Conservation (phyloP, 139 green algal genomes). For the Closterium sp. region DNA sequence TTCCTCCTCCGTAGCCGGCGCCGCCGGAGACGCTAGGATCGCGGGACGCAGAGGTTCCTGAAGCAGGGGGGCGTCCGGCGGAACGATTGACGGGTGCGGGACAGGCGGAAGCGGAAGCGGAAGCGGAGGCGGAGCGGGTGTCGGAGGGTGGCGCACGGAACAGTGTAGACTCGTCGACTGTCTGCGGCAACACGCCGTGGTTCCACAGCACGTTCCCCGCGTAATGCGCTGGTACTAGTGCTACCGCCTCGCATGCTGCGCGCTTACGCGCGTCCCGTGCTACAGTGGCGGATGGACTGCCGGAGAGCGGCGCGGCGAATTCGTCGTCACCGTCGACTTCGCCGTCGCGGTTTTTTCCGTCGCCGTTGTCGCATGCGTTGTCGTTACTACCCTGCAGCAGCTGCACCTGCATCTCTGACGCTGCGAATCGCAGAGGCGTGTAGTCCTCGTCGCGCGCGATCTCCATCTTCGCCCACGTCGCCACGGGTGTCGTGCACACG, state of each 20-base stretch:
- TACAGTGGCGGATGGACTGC: neutral
- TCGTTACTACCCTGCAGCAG: neutral
- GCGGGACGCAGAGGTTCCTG: neutral
- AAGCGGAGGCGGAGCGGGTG: neutral
- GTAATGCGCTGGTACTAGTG: neutral
- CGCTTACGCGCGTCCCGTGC: neutral
- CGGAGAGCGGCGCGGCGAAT: neutral
- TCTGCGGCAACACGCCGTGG: slow-evolving; percentile 20
- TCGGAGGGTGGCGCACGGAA: neutral
- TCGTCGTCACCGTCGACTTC: neutral
- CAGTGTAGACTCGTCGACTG: neutral
- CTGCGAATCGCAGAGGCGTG: slow-evolving; percentile 11
- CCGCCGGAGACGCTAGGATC: neutral
- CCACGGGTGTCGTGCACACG: slow-evolving; percentile 17
- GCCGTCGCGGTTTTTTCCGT: neutral
- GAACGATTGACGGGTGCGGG: too few species aligned
- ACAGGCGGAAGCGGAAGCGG: neutral
- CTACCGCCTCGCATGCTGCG: neutral
- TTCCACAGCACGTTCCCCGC: slow-evolving; percentile 24
- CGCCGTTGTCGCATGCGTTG: neutral
- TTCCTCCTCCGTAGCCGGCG: neutral
- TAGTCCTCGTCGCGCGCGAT: slow-evolving; percentile 9
- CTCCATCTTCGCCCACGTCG: slow-evolving; percentile 3
- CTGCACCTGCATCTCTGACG: neutral
- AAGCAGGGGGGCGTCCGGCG: neutral